Evolutionary conservation across 768 basidiomycete genomes (phyloP).

Genomic region (Atractiella rhizophila): DNA sequence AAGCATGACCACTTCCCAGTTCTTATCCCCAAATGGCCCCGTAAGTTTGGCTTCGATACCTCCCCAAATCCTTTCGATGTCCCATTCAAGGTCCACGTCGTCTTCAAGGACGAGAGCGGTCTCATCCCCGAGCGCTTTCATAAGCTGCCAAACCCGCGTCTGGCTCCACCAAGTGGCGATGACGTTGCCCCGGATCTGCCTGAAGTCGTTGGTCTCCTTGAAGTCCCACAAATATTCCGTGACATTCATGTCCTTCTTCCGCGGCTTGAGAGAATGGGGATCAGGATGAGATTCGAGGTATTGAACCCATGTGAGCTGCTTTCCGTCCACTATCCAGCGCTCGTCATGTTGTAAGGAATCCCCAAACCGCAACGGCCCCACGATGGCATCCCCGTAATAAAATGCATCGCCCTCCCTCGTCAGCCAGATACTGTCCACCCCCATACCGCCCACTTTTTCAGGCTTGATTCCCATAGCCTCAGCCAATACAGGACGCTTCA

Average conservation of each 20-base stretch:
- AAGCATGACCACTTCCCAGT: slow-evolving; percentile 11
- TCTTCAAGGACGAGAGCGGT: slow-evolving; percentile 16
- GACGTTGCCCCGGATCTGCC: slow-evolving; percentile 16
- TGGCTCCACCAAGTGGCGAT: slow-evolving; percentile 17
- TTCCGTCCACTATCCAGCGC: slow-evolving; percentile 1
- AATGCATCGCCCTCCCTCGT: neutral
- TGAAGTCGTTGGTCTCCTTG: slow-evolving; percentile 8
- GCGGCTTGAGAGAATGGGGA: neutral
- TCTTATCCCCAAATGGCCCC: neutral
- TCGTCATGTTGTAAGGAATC: slow-evolving; percentile 1
- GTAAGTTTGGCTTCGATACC: slow-evolving; percentile 12
- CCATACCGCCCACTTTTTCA: slow-evolving; percentile 6
- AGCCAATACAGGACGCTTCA: slow-evolving; percentile 4
- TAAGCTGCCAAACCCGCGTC: slow-evolving; percentile 13
- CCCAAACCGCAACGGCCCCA: too few species aligned
- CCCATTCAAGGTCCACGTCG: slow-evolving; percentile 18
- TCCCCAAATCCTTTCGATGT: slow-evolving; percentile 16
- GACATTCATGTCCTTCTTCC: slow-evolving; percentile 2
- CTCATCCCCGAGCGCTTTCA: slow-evolving; percentile 11
- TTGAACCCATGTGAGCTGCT: slow-evolving; percentile 12
- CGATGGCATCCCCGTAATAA: too few species aligned
- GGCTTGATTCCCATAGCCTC: neutral
- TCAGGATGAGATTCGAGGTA: slow-evolving; percentile 11
- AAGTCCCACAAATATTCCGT: slow-evolving; percentile 11
- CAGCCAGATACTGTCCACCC: slow-evolving; percentile 5